These are phyloP conservation scores for Fusarium cyanostomum DNA, from an alignment of 2,329 filamentous ascomycete genomes.

Conservation along the genomic window DNA sequence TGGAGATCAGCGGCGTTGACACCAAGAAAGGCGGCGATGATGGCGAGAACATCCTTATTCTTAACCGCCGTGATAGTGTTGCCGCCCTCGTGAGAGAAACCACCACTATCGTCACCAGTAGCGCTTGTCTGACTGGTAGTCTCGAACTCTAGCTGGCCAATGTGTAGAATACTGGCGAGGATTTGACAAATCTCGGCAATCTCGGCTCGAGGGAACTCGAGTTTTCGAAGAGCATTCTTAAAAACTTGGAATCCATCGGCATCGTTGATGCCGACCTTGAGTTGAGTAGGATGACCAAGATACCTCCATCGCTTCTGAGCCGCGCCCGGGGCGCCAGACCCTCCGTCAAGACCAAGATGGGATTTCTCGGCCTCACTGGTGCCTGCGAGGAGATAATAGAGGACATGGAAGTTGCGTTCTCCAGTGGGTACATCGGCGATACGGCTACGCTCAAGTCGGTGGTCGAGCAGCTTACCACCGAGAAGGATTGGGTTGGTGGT, in stretches of 20 bases:
- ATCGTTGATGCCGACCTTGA: conserved; percentile 97
- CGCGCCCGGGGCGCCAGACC: conserved; percentile 57
- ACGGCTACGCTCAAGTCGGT: conserved; percentile 89
- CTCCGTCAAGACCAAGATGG: conserved; percentile 74
- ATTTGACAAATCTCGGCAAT: conserved; percentile 98
- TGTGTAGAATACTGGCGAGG: conserved; percentile 92
- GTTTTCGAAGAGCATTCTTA: conserved; percentile 91
- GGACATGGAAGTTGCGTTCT: conserved; percentile 93
- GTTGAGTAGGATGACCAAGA: conserved; percentile 92
- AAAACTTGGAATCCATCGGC: conserved; percentile 96
- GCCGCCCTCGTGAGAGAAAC: conserved; percentile 93
- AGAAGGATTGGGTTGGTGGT: conserved; percentile 87
- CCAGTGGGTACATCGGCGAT: conserved; percentile 93
- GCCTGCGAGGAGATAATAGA: conserved; percentile 94
- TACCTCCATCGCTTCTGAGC: conserved; percentile 91
- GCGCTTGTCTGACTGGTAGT: conserved; percentile 81
- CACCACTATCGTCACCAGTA: conserved; percentile 89
- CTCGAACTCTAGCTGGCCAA: conserved; percentile 95
- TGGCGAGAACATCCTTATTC: conserved; percentile 88
- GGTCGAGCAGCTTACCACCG: conserved; percentile 93
- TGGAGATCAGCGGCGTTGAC: conserved; percentile 84
- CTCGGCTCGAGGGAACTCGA: conserved; percentile 92
- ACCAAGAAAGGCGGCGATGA: conserved; percentile 94
- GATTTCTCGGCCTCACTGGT: conserved; percentile 90
- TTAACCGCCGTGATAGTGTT: conserved; percentile 87